phyloP scores from a whole-genome alignment of 139 green algal species.

The Chlamydomonas schloesseri region DNA sequence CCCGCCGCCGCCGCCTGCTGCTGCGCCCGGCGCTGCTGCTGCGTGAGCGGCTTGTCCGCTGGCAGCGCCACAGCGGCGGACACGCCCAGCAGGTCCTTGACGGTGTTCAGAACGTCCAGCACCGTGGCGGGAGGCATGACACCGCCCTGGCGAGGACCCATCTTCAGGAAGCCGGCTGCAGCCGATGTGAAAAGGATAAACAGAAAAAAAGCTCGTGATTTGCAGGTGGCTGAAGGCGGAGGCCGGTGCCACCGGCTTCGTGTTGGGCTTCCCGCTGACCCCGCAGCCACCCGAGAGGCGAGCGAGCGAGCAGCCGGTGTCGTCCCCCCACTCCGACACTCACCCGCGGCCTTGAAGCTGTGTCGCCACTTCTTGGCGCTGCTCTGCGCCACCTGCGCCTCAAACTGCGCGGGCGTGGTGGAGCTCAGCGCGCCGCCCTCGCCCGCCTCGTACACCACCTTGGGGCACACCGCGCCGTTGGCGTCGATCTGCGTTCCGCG shows the following conservation, averaged over 20 bases:
- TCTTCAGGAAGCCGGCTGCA: conserved; percentile 34
- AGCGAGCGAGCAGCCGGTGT: too few species aligned
- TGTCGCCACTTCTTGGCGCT: conserved; percentile 43
- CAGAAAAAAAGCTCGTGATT: too few species aligned
- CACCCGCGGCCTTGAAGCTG: conserved; percentile 41
- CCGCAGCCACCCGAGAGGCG: too few species aligned
- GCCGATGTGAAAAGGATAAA: too few species aligned
- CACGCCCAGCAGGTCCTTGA: conserved; percentile 45
- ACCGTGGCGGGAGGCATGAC: conserved; percentile 36
- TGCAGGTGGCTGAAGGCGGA: too few species aligned
- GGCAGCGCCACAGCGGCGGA: conserved; percentile 13
- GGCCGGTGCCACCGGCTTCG: too few species aligned
- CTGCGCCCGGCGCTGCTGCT: conserved; percentile 28
- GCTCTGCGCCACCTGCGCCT: conserved; percentile 32
- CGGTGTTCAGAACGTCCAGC: conserved; percentile 28
- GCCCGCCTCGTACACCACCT: conserved; percentile 19
- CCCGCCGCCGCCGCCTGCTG: conserved; percentile 2
- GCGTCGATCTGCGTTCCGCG: neutral
- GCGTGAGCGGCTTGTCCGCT: conserved; percentile 30
- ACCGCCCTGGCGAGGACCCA: conserved; percentile 35
- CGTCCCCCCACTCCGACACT: too few species aligned
- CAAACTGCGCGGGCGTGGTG: conserved; percentile 41
- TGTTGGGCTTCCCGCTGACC: too few species aligned
- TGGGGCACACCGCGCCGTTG: conserved; percentile 3
- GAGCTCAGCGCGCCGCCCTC: neutral